A percentile compares a stretch with the other conserved stretches of the same genome.
Conservation (phyloP, 1,139 yeast genomes). For the Arxiozyma telluris region DNA sequence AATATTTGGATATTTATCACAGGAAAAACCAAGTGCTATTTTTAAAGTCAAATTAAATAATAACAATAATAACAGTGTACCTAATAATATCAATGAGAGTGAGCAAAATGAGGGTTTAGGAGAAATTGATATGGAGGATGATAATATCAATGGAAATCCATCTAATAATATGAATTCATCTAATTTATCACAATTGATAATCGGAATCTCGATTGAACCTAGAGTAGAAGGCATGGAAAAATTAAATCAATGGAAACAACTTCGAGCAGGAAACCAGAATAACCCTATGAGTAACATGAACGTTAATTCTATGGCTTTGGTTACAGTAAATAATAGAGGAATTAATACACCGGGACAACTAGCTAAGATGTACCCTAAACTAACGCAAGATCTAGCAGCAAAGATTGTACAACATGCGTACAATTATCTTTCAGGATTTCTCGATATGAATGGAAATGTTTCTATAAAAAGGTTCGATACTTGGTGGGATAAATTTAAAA, state of each 20-base stretch:
- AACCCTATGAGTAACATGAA: not conserved
- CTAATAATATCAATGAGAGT: not conserved
- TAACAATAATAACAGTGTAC: not conserved
- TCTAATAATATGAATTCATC: not conserved
- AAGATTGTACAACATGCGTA: slow-evolving; percentile 88
- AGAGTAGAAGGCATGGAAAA: slow-evolving; percentile 30
- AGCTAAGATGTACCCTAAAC: slow-evolving; percentile 29
- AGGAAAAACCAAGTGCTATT: slow-evolving; percentile 81
- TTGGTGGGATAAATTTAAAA: slow-evolving; percentile 93
- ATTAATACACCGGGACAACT: slow-evolving; percentile 31
- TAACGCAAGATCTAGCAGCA: slow-evolving; percentile 55
- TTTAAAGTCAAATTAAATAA: slow-evolving; percentile 56
- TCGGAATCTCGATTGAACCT: slow-evolving; percentile 89
- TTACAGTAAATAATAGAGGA: slow-evolving; percentile 18
- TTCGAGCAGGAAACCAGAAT: slow-evolving; percentile 13
- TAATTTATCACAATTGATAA: slow-evolving; percentile 36
- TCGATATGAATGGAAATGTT: slow-evolving; percentile 69
- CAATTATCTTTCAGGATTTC: slow-evolving; percentile 77
- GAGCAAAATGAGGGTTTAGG: slow-evolving; percentile 29
- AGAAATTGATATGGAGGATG: slow-evolving; percentile 37
- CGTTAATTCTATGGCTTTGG: slow-evolving; percentile 23
- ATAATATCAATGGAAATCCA: not conserved
- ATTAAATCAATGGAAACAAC: slow-evolving; percentile 25
- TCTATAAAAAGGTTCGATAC: slow-evolving; percentile 82
- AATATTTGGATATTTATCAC: slow-evolving; percentile 67